phyloP scores from a whole-genome alignment of 768 basidiomycete genomes.

The Gymnopilus junonius region DNA sequence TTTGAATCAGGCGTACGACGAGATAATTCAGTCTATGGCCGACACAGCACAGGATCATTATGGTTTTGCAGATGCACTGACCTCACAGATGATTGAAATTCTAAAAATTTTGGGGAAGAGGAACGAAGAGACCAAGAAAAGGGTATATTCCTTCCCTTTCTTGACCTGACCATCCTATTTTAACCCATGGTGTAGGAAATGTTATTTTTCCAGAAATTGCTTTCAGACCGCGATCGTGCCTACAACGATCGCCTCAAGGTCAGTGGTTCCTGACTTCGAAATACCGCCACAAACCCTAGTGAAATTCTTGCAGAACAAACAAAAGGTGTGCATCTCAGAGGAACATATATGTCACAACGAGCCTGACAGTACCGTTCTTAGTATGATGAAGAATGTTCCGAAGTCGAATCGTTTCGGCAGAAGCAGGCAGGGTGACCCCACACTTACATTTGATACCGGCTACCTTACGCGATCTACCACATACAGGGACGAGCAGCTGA shows the following conservation, averaged over 20 bases:
- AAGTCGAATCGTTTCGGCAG: slow-evolving; percentile 74
- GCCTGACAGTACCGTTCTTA: slow-evolving; percentile 29
- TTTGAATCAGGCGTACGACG: slow-evolving; percentile 69
- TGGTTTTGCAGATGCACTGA: slow-evolving; percentile 64
- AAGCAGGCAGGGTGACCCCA: slow-evolving; percentile 63
- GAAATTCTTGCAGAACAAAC: slow-evolving; percentile 51
- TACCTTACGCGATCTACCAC: slow-evolving; percentile 7
- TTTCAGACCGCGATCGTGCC: slow-evolving; percentile 70
- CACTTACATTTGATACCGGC: not conserved
- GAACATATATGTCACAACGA: not conserved
- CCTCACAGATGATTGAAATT: slow-evolving; percentile 63
- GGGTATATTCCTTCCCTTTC: slow-evolving; percentile 40
- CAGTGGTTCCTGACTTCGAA: slow-evolving; percentile 9
- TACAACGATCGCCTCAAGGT: slow-evolving; percentile 78
- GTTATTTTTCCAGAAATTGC: slow-evolving; percentile 70
- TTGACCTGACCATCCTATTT: not conserved
- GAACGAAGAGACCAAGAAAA: slow-evolving; percentile 71
- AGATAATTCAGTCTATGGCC: slow-evolving; percentile 64
- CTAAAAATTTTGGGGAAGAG: slow-evolving; percentile 62
- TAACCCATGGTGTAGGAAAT: slow-evolving; percentile 51
- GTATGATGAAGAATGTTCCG: slow-evolving; percentile 82
- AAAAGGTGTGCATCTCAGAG: slow-evolving; percentile 49
- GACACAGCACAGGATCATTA: slow-evolving; percentile 72
- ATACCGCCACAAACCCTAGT: slow-evolving; percentile 1
- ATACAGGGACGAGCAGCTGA: slow-evolving; percentile 66